Evolutionary conservation across 352 stramenopile genomes (phyloP).

Genomic region (Phytophthora nicotianae): DNA sequence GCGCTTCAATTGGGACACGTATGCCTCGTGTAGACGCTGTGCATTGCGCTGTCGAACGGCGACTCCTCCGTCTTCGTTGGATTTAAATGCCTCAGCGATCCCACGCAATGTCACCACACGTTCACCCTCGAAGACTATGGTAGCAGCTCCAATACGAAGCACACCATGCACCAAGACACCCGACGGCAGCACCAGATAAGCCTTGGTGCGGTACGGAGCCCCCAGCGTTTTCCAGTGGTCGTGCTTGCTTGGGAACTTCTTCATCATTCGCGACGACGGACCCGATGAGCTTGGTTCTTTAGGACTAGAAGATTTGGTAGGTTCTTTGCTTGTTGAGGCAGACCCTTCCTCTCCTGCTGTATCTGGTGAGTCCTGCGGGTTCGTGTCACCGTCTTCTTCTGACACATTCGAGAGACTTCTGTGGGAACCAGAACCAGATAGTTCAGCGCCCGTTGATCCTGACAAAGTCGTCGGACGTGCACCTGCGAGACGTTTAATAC

Average conservation of each 20-base stretch:
- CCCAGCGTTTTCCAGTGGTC: slow-evolving; percentile 76
- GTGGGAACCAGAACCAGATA: slow-evolving; percentile 5
- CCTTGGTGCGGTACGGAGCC: slow-evolving; percentile 72
- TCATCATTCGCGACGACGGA: slow-evolving; percentile 33
- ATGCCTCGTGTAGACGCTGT: slow-evolving; percentile 55
- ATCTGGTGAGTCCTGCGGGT: slow-evolving; percentile 26
- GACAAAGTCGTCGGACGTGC: slow-evolving; percentile 30
- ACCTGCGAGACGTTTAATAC: slow-evolving; percentile 60
- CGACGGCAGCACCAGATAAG: slow-evolving; percentile 77
- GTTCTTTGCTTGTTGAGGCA: slow-evolving; percentile 16
- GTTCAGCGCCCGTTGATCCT: slow-evolving; percentile 27
- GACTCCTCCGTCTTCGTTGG: slow-evolving; percentile 42
- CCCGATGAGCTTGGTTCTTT: slow-evolving; percentile 22
- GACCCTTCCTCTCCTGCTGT: slow-evolving; percentile 24
- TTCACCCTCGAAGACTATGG: slow-evolving; percentile 85
- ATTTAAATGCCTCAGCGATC: slow-evolving; percentile 54
- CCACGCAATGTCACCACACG: slow-evolving; percentile 71
- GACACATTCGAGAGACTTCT: slow-evolving; percentile 40
- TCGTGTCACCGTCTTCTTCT: slow-evolving; percentile 23
- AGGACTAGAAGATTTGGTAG: slow-evolving; percentile 26
- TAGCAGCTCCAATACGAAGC: slow-evolving; percentile 70
- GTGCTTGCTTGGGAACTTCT: slow-evolving; percentile 46
- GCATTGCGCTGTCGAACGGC: slow-evolving; percentile 35
- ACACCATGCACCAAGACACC: slow-evolving; percentile 77
- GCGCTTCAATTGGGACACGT: slow-evolving; percentile 72